Base-by-base conservation (phyloP, 2,329 filamentous ascomycete genomes). In the Acrodontium crateriforme region DNA sequence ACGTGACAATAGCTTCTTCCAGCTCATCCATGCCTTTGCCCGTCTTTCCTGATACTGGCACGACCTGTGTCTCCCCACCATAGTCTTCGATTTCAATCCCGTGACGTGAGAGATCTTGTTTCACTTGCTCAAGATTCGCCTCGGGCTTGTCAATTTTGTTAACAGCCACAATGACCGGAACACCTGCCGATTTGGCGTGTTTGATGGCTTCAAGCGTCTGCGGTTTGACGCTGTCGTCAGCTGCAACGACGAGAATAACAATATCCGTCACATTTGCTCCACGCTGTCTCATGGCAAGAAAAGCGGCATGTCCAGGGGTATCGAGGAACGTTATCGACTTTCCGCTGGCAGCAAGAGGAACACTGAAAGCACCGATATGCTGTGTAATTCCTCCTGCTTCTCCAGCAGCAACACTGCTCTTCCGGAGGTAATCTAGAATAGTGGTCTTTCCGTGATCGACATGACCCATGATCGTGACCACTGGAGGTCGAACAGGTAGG, bases 381-480 rank as follows among this genome's bases (percentile, higher is more conserved):
- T 98, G 89, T 0, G 89, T 98, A 49, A 98, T 98, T 18, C 89
- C 89, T 37, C 89, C 89, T 49, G 94, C 85, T 52, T 98, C 89
- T 29, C 78, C 74, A 5, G 83, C 83, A 22, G 78, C 91, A 23
- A 98, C 74, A 5, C 84, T 94, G 2, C 85, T 89, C 44, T 93
- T 91, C 19, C 89, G 79, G 24, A 98, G 63, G 58, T 77, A 95
- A 51, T 98, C 89, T 7, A 98, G 65, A 22, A 98, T 74, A 0
- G 91, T 98, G 1, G 89, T 98, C 61, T 98, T 98, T 29, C 89
- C 89, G 53, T 98, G 89, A 51, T 98, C 91, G 44, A 98, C 89
- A 40, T 98, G 89, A 2, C 89, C 89, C 91, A 98, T 98, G 47
- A 98, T 98, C 1, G 91, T 95, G 20, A 98, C 85, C 18, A 98